Evolutionary conservation across 2,329 filamentous ascomycete species (phyloP).

Genomic region (Fusarium buharicum): DNA sequence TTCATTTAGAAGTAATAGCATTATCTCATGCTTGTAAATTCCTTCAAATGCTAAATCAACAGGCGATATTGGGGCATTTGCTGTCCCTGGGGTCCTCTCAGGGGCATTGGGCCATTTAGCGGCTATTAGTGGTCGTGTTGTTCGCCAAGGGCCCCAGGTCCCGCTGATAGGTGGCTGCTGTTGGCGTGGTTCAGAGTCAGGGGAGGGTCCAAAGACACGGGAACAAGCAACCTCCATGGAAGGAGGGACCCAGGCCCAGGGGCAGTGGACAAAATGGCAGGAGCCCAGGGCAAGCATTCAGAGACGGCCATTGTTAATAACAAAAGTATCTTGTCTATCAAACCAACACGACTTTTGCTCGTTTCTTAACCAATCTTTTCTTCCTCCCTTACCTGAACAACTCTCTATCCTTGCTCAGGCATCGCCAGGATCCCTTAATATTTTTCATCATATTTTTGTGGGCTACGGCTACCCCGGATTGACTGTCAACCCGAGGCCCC

Average conservation of each 20-base stretch:
- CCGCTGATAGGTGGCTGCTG: constrained; percentile 29
- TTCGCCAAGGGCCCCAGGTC: constrained; percentile 28
- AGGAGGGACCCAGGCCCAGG: not conserved
- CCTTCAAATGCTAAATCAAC: constrained; percentile 3
- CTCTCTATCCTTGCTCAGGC: constrained; percentile 16
- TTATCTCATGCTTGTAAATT: constrained; percentile 1
- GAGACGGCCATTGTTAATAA: not conserved
- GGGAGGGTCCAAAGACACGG: constrained; percentile 28
- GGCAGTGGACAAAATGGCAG: constrained; percentile 13
- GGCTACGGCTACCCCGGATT: constrained; percentile 45
- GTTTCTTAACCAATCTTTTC: not conserved
- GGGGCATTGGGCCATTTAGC: constrained; percentile 31
- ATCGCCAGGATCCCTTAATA: constrained; percentile 37
- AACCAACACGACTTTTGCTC: not conserved
- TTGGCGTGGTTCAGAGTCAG: constrained; percentile 32
- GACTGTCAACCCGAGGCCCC: constrained; percentile 39
- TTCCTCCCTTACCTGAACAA: not conserved
- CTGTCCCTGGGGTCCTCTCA: constrained; percentile 7
- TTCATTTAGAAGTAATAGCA: constrained; percentile 4
- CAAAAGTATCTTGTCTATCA: too few relatives aligned
- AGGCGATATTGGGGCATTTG: constrained; percentile 11
- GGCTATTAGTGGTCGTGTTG: constrained; percentile 32
- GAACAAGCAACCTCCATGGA: constrained; percentile 15
- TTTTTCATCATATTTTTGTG: constrained; percentile 24
- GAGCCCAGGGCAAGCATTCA: not conserved